Conservation (phyloP, 257 asterid species). For the Solanum medicagineum region DNA sequence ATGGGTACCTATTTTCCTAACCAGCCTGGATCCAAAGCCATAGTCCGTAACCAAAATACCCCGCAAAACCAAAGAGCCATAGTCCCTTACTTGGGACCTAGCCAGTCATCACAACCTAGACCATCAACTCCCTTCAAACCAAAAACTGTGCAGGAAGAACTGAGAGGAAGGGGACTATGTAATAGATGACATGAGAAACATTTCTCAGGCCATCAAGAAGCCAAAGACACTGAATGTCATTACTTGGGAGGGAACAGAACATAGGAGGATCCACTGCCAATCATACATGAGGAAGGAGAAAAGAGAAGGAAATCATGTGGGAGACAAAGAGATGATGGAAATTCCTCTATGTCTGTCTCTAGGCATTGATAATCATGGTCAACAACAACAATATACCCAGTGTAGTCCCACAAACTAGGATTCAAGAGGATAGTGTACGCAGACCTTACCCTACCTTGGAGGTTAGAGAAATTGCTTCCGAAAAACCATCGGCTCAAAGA, state of each 20-base stretch:
- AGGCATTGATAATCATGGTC: not conserved
- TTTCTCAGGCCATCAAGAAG: not conserved
- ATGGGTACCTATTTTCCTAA: too few relatives aligned
- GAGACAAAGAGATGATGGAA: not conserved
- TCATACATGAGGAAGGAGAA: not conserved
- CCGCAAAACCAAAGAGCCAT: not conserved
- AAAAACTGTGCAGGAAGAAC: not conserved
- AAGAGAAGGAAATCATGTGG: not conserved
- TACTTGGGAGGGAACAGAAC: not conserved
- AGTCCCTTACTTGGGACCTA: not conserved
- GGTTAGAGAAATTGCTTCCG: not conserved
- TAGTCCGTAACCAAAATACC: not conserved
- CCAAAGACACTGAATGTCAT: not conserved
- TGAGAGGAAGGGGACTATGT: not conserved
- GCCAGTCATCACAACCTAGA: not conserved
- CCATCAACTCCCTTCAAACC: not conserved
- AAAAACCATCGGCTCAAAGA: not conserved
- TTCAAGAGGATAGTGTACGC: not conserved
- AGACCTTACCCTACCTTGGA: not conserved
- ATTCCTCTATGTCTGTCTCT: not conserved
- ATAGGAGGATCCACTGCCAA: not conserved
- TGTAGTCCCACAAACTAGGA: not conserved
- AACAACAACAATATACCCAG: not conserved
- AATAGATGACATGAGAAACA: not conserved
- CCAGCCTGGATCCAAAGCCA: too few relatives aligned